Evolutionary conservation across 352 stramenopile species (phyloP).

Genomic region (Phytopythium montanum): DNA sequence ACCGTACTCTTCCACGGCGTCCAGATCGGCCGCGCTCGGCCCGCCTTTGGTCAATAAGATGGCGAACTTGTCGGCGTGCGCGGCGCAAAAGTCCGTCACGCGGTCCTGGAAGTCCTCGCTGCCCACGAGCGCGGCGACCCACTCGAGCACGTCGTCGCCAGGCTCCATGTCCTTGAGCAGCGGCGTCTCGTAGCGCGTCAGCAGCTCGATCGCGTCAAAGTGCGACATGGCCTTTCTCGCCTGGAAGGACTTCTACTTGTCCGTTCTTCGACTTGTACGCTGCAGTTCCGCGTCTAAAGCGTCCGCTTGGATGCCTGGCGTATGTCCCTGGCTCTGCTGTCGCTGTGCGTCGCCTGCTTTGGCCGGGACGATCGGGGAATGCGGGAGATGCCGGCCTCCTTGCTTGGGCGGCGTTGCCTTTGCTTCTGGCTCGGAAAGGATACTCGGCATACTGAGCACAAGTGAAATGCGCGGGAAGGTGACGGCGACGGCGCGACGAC

Average conservation of each 20-base stretch:
- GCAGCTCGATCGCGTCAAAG: conserved; percentile 79
- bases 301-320: too few species aligned
- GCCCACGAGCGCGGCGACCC: conserved; percentile 70
- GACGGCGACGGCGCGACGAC: conserved; percentile 2
- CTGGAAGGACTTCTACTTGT: too few species aligned
- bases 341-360: neutral
- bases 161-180: conserved; percentile 81
- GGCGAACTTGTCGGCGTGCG: conserved; percentile 53
- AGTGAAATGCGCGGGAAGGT: neutral
- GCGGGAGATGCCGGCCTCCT: neutral
- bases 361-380: neutral
- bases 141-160: conserved; percentile 77
- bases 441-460: conserved; percentile 6
- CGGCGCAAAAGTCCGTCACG: conserved; percentile 62
- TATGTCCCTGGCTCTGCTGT: neutral
- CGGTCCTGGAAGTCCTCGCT: conserved; percentile 63
- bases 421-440: neutral
- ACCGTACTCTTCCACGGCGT: conserved; percentile 40
- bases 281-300: neutral
- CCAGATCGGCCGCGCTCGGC: conserved; percentile 49
- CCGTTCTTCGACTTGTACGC: neutral
- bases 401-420: neutral
- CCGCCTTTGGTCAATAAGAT: conserved; percentile 63
- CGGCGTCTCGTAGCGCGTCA: conserved; percentile 76
- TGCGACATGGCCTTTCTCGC: conserved; percentile 23